Evolutionary conservation across 306 rosid genomes (phyloP), one percentile per base, ranked within the genome.

Genomic region (Purshia tridentata): DNA sequence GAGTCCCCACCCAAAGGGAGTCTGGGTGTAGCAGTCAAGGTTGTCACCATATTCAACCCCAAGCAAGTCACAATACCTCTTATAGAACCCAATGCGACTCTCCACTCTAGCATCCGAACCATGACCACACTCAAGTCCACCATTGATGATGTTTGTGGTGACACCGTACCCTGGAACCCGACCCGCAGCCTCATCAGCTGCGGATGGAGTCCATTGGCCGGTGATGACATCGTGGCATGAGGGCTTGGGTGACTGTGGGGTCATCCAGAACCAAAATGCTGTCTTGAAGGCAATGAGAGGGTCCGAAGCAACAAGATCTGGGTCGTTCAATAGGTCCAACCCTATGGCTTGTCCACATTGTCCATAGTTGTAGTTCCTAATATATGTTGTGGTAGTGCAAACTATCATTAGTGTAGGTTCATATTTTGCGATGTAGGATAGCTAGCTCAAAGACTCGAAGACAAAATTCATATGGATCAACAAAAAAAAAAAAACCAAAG

Each of bases 261-360:
- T 90, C 96, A 90, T 88, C 96, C 96, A 90, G 51, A 90, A 90
- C 96, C 93, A 90, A 8, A 90, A 4, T 11, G 93, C 93, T 9
- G 92, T 77, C 72, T 79, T 90, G 82, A 90, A 90, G 9, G 96
- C 75, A 6, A 83, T 67, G 0, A 51, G 51, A 6, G 96, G 37
- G 48, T 86, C 64, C 3, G 87, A 73, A 6, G 90, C 79, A 0
- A 90, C 93, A 8, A 77, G 53, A 47, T 88, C 87, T 0, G 96
- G 96, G 73, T 84, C 74, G 80, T 69, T 80, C 8, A 86, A 13
- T 23, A 90, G 67, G 53, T 84, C 82, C 64, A 16, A 19, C 0
- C 40, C 16, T 1, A 88, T 61, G 3, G 82, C 90, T 4, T 49
- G 47, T 18, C 96, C 91, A 9, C 87, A 84, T 60, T 0, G 79